These are phyloP conservation scores for Sarcocystis neurona DNA, from an alignment of 169 alveolate species.

Conservation along the genomic window DNA sequence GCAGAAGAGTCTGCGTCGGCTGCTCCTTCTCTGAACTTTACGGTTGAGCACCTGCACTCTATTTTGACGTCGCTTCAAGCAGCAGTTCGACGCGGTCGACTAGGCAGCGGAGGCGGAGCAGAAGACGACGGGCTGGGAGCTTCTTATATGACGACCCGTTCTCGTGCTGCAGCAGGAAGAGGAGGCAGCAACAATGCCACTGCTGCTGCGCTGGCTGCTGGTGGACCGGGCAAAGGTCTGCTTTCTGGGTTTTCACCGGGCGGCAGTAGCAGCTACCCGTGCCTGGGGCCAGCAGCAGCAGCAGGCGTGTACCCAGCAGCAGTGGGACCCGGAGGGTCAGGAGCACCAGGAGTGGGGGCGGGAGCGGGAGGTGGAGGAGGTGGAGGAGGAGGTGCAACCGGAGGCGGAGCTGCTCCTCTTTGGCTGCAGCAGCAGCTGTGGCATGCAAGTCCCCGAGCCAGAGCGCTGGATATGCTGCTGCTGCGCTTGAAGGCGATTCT, in stretches of 20 bases:
- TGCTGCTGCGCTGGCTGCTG: neutral
- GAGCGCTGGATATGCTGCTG: constrained; percentile 54
- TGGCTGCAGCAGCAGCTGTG: neutral
- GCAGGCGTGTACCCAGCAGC: neutral
- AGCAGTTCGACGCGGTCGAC: constrained; percentile 38
- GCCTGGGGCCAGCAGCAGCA: neutral
- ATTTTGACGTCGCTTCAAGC: constrained; percentile 53
- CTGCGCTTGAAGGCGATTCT: constrained; percentile 33
- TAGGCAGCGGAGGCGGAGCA: no score
- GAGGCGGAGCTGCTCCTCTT: neutral
- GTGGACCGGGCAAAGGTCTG: neutral
- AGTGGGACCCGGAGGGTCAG: neutral
- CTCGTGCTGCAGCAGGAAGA: constrained; percentile 26
- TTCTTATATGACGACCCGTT: constrained; percentile 65
- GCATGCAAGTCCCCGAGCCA: constrained; percentile 42
- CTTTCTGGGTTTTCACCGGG: neutral
- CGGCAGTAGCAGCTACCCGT: constrained; percentile 35
- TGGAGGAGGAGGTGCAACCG: constrained; percentile 10
- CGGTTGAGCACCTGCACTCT: constrained; percentile 38
- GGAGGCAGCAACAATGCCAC: constrained; percentile 1
- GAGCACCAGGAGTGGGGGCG: constrained; percentile 1
- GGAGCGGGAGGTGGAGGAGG: constrained; percentile 12
- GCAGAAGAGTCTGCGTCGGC: constrained; percentile 36
- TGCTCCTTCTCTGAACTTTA: constrained; percentile 23
- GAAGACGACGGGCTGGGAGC: constrained; percentile 54